Evolutionary conservation across 768 basidiomycete genomes (phyloP).

Genomic region (Mycena haematopus): DNA sequence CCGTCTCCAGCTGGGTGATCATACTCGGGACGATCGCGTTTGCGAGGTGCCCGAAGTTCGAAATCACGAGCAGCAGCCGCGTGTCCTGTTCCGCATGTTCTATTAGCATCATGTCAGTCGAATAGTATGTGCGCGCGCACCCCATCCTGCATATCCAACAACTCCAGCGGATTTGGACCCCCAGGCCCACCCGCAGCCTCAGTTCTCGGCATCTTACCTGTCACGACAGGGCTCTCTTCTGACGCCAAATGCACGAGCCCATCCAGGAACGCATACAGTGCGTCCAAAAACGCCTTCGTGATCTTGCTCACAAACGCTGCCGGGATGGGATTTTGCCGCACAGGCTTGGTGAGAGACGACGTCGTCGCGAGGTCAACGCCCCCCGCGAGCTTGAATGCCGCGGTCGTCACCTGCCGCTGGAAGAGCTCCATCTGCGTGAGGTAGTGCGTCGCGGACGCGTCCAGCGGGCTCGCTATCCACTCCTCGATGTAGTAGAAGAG

Average conservation of each 20-base stretch:
- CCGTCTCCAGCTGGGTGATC: slow-evolving; percentile 78
- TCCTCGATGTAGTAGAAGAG: slow-evolving; percentile 84
- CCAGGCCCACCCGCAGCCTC: slow-evolving; percentile 39
- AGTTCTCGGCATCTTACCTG: slow-evolving; percentile 42
- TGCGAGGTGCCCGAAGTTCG: slow-evolving; percentile 84
- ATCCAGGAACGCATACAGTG: slow-evolving; percentile 84
- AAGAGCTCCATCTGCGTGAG: slow-evolving; percentile 80
- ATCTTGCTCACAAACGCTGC: slow-evolving; percentile 75
- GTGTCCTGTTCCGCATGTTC: slow-evolving; percentile 62
- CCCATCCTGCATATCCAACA: slow-evolving; percentile 65
- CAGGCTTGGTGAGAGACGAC: slow-evolving; percentile 50
- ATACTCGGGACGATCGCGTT: slow-evolving; percentile 76
- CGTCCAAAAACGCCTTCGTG: slow-evolving; percentile 84
- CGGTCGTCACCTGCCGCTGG: slow-evolving; percentile 77
- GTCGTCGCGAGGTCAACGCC: slow-evolving; percentile 64
- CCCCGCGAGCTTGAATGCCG: slow-evolving; percentile 82
- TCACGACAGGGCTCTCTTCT: slow-evolving; percentile 62
- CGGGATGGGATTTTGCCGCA: slow-evolving; percentile 67
- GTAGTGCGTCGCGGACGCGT: slow-evolving; percentile 74
- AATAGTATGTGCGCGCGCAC: slow-evolving; percentile 46
- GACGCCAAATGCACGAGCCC: slow-evolving; percentile 83
- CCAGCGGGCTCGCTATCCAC: slow-evolving; percentile 73
- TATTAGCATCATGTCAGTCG: background rate
- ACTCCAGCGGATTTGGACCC: slow-evolving; percentile 58
- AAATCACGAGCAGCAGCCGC: slow-evolving; percentile 85